Evolutionary conservation across 208 protist genomes (phyloP).

Genomic region (Wallacemonas sp.): DNA sequence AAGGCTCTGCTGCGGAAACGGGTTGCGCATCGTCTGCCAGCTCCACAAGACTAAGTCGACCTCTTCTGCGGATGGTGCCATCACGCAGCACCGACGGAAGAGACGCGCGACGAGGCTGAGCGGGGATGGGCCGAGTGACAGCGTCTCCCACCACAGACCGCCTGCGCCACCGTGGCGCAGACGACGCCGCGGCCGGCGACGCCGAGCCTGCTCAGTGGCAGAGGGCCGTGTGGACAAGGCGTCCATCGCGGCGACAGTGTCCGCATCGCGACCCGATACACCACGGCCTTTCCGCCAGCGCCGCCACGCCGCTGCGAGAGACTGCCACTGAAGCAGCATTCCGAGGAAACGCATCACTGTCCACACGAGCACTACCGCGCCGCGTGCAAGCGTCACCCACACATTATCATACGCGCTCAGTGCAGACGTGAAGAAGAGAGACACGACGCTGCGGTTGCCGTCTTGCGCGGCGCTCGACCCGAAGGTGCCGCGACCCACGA

Average conservation of each 20-base stretch:
- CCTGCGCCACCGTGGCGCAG: slow-evolving; percentile 16
- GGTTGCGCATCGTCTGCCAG: slow-evolving; percentile 22
- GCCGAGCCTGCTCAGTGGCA: too few relatives aligned
- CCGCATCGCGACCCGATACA: too few relatives aligned
- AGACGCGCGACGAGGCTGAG: slow-evolving; percentile 15
- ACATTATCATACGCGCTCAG: slow-evolving; percentile 16
- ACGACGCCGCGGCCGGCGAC: not conserved
- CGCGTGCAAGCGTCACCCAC: slow-evolving; percentile 12
- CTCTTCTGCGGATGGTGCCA: slow-evolving; percentile 25
- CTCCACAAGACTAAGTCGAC: slow-evolving; percentile 49
- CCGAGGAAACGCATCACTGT: slow-evolving; percentile 12
- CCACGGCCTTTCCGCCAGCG: too few relatives aligned
- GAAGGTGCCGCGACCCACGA: not conserved
- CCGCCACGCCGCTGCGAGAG: not conserved
- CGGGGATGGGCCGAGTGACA: slow-evolving; percentile 14
- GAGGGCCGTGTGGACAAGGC: not conserved
- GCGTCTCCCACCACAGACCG: slow-evolving; percentile 12
- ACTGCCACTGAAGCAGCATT: not conserved
- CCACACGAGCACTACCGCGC: slow-evolving; percentile 24
- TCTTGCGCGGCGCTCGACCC: not conserved
- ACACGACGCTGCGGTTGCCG: slow-evolving; percentile 1
- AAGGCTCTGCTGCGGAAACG: slow-evolving; percentile 31
- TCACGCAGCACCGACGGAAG: not conserved
- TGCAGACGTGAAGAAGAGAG: slow-evolving; percentile 11
- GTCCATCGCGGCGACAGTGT: not conserved